These are phyloP conservation scores for Backusella australiensis DNA, from an alignment of 192 early-diverging fungal genomes.

Conservation along the genomic window DNA sequence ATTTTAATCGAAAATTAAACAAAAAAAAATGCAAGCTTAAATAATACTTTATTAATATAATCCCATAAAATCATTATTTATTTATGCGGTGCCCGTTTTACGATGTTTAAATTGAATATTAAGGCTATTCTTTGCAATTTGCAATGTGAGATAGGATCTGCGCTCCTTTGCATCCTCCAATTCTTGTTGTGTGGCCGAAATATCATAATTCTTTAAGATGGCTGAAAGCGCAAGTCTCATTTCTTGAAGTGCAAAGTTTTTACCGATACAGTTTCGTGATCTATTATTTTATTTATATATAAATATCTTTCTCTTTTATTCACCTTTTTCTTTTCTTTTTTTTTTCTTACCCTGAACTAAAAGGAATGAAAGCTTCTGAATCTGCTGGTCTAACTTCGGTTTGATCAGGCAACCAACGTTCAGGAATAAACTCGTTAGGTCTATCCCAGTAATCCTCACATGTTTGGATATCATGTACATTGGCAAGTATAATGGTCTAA, in stretches of 20 bases:
- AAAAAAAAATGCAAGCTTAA: no score
- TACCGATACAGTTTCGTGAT: conserved; percentile 52
- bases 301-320: not conserved
- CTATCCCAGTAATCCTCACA: conserved; percentile 24
- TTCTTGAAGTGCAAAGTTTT: conserved; percentile 51
- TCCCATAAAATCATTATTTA: not conserved
- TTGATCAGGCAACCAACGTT: conserved; percentile 26
- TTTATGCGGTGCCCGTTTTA: not conserved
- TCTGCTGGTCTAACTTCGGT: conserved; percentile 23
- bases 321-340: not conserved
- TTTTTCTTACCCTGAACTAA: conserved; percentile 38
- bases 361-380: conserved; percentile 44
- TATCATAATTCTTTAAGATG: conserved; percentile 42
- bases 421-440: conserved; percentile 28
- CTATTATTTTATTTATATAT: not conserved
- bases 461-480: conserved; percentile 12
- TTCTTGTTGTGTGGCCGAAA: conserved; percentile 48
- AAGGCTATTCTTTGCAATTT: conserved; percentile 15
- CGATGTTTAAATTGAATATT: conserved; percentile 2
- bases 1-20: no score
- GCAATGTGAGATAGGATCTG: conserved; percentile 18
- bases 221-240: conserved; percentile 45
- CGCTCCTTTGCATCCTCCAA: conserved; percentile 59
- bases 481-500: conserved; percentile 9
- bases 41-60: no score